Evolutionary conservation across 1,284 basidiomycete genomes (phyloP).

Genomic region (Moesziomyces aphidis): DNA sequence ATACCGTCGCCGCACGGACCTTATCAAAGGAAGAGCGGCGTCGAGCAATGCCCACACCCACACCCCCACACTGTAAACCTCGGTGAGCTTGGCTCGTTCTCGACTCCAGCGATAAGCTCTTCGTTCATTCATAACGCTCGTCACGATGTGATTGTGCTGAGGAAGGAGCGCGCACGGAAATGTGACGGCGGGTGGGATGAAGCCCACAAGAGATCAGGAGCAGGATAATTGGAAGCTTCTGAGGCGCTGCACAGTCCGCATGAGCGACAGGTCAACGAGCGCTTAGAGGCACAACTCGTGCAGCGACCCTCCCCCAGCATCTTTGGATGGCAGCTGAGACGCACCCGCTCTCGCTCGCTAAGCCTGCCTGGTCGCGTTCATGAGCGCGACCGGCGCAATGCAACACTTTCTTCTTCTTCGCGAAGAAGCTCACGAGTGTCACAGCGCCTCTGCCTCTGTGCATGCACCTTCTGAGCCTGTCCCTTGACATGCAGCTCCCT

Average conservation of each 20-base stretch:
- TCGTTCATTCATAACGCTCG: neutral
- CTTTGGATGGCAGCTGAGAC: neutral
- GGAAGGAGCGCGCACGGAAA: conserved; percentile 1
- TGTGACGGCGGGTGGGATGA: neutral
- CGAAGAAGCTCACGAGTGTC: neutral
- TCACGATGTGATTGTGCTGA: neutral
- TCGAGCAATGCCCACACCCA: no score
- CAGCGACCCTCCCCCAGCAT: neutral
- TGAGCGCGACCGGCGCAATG: neutral
- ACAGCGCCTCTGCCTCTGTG: no score
- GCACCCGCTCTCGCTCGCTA: neutral
- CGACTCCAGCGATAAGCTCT: neutral
- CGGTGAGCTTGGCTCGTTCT: neutral
- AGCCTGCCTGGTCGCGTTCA: neutral
- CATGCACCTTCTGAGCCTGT: no score
- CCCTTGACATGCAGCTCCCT: neutral
- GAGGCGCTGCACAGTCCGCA: neutral
- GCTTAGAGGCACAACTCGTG: no score
- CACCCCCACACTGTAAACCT: no score
- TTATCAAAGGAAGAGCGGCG: neutral
- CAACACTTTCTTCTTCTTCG: neutral
- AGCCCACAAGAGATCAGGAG: neutral
- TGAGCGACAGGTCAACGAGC: neutral
- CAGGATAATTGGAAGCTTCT: neutral
- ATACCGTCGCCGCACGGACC: neutral